phyloP scores from a whole-genome alignment of 371 early-diverging fungal species.

The Sanchytrium tribonematis region DNA sequence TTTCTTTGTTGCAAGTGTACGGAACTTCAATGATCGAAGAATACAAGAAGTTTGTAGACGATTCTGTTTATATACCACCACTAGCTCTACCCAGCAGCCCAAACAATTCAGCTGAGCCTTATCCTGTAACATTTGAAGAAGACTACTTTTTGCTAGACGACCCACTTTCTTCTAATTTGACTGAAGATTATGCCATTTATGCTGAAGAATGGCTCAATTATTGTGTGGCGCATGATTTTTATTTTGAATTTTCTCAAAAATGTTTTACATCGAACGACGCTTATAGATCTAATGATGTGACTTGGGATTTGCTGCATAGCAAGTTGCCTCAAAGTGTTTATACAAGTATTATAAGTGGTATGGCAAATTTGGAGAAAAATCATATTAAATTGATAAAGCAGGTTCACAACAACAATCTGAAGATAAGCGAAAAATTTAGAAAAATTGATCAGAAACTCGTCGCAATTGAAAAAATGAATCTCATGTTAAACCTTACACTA shows the following conservation, averaged over 20 bases:
- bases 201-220: not conserved
- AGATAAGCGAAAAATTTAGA: not conserved
- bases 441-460: not conserved
- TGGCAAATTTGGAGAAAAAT: not conserved
- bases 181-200: not conserved
- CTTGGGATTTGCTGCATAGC: not conserved
- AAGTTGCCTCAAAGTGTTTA: not conserved
- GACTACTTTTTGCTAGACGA: not conserved
- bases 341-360: too few relatives aligned
- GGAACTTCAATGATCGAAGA: constrained; percentile 76
- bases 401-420: not conserved
- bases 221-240: not conserved
- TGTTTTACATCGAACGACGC: not conserved
- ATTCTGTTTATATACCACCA: not conserved
- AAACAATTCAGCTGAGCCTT: not conserved
- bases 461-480: not conserved
- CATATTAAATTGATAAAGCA: not conserved
- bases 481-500: not conserved
- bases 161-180: not conserved
- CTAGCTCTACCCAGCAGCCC: not conserved
- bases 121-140: not conserved
- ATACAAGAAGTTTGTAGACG: constrained; percentile 5
- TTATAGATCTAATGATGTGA: not conserved
- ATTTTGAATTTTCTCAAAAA: not conserved
- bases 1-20: constrained; percentile 54